Percentiles rank a stretch among this genome's conserved stretches.
phyloP scores from a whole-genome alignment of 1,139 yeast species.

The Yamadazyma atlantica region DNA sequence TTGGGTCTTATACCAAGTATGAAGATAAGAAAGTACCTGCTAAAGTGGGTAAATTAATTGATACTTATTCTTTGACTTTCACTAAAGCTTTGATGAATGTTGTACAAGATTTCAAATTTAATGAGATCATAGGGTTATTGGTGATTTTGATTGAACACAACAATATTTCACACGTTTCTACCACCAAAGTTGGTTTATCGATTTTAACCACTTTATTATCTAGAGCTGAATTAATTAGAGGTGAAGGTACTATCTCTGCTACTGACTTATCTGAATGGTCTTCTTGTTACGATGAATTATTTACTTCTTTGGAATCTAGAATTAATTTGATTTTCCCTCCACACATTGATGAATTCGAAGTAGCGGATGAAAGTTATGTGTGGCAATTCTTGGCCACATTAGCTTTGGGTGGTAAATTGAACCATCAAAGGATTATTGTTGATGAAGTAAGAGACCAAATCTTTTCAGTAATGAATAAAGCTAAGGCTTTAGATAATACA shows the following conservation, averaged over 20 bases:
- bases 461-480: constrained; percentile 82
- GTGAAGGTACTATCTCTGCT: constrained; percentile 66
- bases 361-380: constrained; percentile 60
- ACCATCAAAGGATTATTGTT: constrained; percentile 91
- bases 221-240: constrained; percentile 89
- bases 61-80: constrained; percentile 77
- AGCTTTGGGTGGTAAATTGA: constrained; percentile 88
- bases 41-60: constrained; percentile 63
- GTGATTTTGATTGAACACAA: constrained; percentile 72
- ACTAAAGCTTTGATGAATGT: constrained; percentile 84
- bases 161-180: constrained; percentile 68
- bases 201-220: constrained; percentile 85
- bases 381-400: constrained; percentile 98
- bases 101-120: constrained; percentile 78
- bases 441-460: constrained; percentile 95
- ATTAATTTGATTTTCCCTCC: constrained; percentile 84
- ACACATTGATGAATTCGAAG: constrained; percentile 35
- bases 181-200: constrained; percentile 86
- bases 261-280: constrained; percentile 74
- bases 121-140: constrained; percentile 79
- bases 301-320: constrained; percentile 77
- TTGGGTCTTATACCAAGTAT: constrained; percentile 76
- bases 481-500: constrained; percentile 61
- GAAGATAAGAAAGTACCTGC: constrained; percentile 52
- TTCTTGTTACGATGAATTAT: constrained; percentile 76